These are phyloP conservation scores for Solanum chiquidenum DNA, from an alignment of 257 asterid species.

Conservation along the genomic window DNA sequence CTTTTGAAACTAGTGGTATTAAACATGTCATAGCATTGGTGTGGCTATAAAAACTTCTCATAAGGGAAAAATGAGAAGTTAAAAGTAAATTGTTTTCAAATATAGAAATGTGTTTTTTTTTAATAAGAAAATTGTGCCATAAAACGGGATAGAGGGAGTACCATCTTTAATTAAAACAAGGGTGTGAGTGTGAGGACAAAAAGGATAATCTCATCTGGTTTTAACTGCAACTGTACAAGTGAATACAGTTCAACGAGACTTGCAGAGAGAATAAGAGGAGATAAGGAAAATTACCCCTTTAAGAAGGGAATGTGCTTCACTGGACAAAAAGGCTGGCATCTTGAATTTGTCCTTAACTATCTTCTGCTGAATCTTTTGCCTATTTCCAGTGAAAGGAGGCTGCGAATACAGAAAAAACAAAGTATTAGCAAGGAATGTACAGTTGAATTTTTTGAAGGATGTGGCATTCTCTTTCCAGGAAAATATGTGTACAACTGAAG, in stretches of 20 bases:
- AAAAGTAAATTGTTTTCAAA: neutral
- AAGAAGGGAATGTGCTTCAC: constrained; percentile 53
- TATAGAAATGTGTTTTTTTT: neutral
- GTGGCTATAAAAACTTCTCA: neutral
- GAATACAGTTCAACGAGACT: neutral
- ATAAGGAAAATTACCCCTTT: constrained; percentile 36
- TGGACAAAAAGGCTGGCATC: constrained; percentile 45
- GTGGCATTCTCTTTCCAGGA: neutral
- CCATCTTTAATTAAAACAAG: neutral
- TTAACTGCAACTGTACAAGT: neutral
- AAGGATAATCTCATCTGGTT: neutral
- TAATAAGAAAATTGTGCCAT: neutral
- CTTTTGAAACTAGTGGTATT: neutral
- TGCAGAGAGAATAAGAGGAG: neutral
- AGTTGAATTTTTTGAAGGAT: neutral
- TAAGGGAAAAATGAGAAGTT: neutral
- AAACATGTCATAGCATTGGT: neutral
- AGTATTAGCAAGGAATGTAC: neutral
- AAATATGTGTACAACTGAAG: neutral
- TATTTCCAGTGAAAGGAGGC: constrained; percentile 31
- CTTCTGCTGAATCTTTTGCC: constrained; percentile 47
- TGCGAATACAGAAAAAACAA: neutral
- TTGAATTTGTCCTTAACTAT: constrained; percentile 45
- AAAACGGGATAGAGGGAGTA: neutral
- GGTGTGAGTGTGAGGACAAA: neutral